Conservation (phyloP, 179 eudicot species). For the Spinacia oleracea region DNA sequence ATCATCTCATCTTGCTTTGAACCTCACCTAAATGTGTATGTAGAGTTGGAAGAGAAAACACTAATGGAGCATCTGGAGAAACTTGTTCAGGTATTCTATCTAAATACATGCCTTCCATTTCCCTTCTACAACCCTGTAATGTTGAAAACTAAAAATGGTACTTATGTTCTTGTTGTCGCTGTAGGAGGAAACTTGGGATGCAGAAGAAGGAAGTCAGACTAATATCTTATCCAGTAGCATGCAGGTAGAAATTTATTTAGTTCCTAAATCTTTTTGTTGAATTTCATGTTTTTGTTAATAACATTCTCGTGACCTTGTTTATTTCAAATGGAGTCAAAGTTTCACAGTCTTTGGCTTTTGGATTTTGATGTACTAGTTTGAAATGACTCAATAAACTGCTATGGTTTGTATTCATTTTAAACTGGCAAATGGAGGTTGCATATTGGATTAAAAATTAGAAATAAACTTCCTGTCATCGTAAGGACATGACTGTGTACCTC, state of each 20-base stretch:
- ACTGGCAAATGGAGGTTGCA: background rate
- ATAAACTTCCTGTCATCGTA: background rate
- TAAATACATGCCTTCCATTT: background rate
- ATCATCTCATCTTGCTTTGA: slow-evolving; percentile 97
- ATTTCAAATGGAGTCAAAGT: no score
- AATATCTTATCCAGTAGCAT: slow-evolving; percentile 95
- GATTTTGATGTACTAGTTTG: background rate
- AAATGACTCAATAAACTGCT: background rate
- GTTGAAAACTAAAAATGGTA: no score
- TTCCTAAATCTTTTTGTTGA: slow-evolving; percentile 3
- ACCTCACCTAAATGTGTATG: slow-evolving; percentile 84
- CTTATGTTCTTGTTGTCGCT: slow-evolving; percentile 10
- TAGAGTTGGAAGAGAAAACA: slow-evolving; percentile 95
- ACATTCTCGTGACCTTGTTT: background rate
- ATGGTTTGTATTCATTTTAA: background rate
- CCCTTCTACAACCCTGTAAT: slow-evolving; percentile 13
- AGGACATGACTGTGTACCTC: no score
- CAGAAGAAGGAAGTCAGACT: slow-evolving; percentile 97
- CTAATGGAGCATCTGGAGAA: slow-evolving; percentile 94
- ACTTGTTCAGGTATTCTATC: slow-evolving; percentile 79
- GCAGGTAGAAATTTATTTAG: slow-evolving; percentile 52
- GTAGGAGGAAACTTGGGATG: slow-evolving; percentile 98
- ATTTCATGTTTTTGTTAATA: slow-evolving; percentile 2
- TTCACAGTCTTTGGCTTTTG: background rate
- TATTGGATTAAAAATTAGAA: background rate